These are phyloP conservation scores for Cercospora sp. DNA, from an alignment of 2,329 filamentous ascomycete genomes.

Conservation along the genomic window DNA sequence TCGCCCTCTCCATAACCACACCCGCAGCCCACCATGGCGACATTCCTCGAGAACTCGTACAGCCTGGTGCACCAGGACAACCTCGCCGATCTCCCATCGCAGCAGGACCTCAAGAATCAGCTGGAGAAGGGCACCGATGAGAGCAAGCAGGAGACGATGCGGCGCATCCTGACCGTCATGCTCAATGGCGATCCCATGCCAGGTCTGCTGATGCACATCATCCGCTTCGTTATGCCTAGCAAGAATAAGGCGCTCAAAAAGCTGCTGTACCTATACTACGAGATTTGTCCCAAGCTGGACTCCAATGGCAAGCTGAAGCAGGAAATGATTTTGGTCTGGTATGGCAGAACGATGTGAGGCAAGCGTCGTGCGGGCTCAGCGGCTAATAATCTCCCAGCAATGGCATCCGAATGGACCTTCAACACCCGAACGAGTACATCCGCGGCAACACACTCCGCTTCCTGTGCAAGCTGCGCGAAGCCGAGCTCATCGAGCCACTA, in stretches of 20 bases:
- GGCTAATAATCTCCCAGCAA: slow-evolving; percentile 61
- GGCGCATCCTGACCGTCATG: slow-evolving; percentile 94
- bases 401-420: slow-evolving; percentile 94
- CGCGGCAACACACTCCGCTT: slow-evolving; percentile 97
- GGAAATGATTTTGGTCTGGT: slow-evolving; percentile 99
- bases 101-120: slow-evolving; percentile 81
- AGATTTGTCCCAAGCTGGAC: slow-evolving; percentile 97
- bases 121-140: slow-evolving; percentile 46
- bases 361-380: neutral
- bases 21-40: slow-evolving; percentile 69
- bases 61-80: slow-evolving; percentile 98
- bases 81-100: slow-evolving; percentile 82
- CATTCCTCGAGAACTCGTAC: slow-evolving; percentile 92
- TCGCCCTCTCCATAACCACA: slow-evolving; percentile 1
- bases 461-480: slow-evolving; percentile 91
- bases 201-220: slow-evolving; percentile 97
- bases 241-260: slow-evolving; percentile 97
- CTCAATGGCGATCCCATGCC: slow-evolving; percentile 97
- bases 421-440: slow-evolving; percentile 98
- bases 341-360: slow-evolving; percentile 35
- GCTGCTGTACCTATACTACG: slow-evolving; percentile 98
- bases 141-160: slow-evolving; percentile 61
- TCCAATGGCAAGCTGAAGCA: slow-evolving; percentile 92
- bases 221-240: slow-evolving; percentile 98
- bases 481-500: slow-evolving; percentile 93